These are phyloP conservation scores for Polyporus tsugae DNA, from an alignment of 1,284 basidiomycete genomes.

Conservation along the genomic window DNA sequence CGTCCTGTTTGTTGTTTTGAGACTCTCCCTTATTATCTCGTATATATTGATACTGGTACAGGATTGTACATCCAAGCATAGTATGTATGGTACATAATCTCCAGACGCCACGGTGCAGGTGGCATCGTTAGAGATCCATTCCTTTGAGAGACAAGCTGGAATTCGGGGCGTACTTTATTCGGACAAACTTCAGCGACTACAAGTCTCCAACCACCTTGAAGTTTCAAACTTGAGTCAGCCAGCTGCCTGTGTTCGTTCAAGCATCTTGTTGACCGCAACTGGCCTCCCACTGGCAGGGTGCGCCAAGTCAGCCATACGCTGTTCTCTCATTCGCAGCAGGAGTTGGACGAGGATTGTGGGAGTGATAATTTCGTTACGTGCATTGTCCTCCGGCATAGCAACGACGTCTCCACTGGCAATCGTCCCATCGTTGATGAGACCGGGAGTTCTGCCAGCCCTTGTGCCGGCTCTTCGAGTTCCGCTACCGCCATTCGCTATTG, in stretches of 20 bases:
- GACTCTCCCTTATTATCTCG: neutral
- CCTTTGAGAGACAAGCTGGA: no score
- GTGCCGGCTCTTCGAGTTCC: slow-evolving; percentile 21
- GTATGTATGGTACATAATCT: neutral
- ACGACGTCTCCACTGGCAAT: slow-evolving; percentile 35
- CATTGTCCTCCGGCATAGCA: slow-evolving; percentile 39
- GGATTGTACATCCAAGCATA: slow-evolving; percentile 19
- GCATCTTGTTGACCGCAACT: slow-evolving; percentile 67
- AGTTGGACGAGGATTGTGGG: slow-evolving; percentile 61
- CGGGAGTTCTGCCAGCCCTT: slow-evolving; percentile 36
- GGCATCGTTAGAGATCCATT: neutral
- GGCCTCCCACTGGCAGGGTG: slow-evolving; percentile 59
- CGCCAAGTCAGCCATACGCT: slow-evolving; percentile 64
- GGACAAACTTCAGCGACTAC: slow-evolving; percentile 36
- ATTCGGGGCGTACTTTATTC: neutral
- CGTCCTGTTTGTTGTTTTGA: neutral
- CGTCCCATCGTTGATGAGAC: slow-evolving; percentile 32
- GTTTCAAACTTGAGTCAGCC: slow-evolving; percentile 45
- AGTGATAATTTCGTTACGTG: slow-evolving; percentile 52
- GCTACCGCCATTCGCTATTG: neutral
- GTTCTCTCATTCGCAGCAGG: slow-evolving; percentile 75
- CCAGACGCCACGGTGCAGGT: neutral
- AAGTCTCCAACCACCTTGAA: neutral
- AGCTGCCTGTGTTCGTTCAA: slow-evolving; percentile 72
- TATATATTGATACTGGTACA: slow-evolving; percentile 27